Evolutionary conservation across 352 stramenopile genomes (phyloP).

Genomic region (Pythium insidiosum): DNA sequence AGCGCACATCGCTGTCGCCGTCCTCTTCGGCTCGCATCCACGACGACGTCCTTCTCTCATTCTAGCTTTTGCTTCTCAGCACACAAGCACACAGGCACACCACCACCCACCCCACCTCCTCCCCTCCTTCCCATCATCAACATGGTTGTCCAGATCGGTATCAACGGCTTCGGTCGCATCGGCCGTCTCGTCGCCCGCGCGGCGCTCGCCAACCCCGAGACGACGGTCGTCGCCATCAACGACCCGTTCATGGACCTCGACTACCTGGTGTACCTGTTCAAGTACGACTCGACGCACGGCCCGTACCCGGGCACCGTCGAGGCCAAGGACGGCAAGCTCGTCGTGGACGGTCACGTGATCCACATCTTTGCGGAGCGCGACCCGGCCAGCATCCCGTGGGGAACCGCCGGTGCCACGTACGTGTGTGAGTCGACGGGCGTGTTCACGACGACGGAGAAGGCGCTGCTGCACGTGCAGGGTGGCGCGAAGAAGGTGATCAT

Average conservation of each 20-base stretch:
- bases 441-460: slow-evolving; percentile 89
- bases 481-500: slow-evolving; percentile 97
- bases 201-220: slow-evolving; percentile 44
- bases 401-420: slow-evolving; percentile 83
- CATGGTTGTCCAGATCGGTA: slow-evolving; percentile 34
- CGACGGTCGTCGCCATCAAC: slow-evolving; percentile 44
- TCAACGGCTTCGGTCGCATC: slow-evolving; percentile 55
- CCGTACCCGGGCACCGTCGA: slow-evolving; percentile 85
- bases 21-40: too few species aligned
- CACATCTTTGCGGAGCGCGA: slow-evolving; percentile 30
- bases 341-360: slow-evolving; percentile 38
- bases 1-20: too few species aligned
- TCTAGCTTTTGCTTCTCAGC: too few species aligned
- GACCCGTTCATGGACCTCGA: slow-evolving; percentile 54
- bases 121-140: neutral
- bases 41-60: too few species aligned
- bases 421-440: slow-evolving; percentile 95
- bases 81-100: too few species aligned
- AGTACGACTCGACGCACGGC: slow-evolving; percentile 96
- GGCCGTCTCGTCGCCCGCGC: slow-evolving; percentile 36
- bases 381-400: slow-evolving; percentile 74
- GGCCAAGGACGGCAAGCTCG: slow-evolving; percentile 73
- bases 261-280: slow-evolving; percentile 91
- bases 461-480: slow-evolving; percentile 78
- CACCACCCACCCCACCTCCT: neutral